These are phyloP conservation scores for Penicillium atrosanguineum DNA, from an alignment of 495 filamentous ascomycete genomes.

Conservation along the genomic window DNA sequence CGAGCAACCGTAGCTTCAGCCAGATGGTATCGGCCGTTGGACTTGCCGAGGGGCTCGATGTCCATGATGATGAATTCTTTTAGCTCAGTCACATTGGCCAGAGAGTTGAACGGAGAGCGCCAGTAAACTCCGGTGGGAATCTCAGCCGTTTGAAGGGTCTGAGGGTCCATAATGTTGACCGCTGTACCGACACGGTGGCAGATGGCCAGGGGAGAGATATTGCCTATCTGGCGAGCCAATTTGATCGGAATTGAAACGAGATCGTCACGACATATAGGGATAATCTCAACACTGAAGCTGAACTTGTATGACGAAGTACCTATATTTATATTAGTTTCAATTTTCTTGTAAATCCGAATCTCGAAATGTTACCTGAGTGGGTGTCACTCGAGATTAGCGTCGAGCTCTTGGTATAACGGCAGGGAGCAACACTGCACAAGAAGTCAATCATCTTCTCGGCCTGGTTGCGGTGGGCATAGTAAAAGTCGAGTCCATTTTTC, in stretches of 20 bases:
- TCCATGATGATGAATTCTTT: conserved; percentile 94
- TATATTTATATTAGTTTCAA: too few relatives aligned
- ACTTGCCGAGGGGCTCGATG: conserved; percentile 73
- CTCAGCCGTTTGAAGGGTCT: conserved; percentile 86
- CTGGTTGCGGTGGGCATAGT: conserved; percentile 81
- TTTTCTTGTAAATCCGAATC: too few relatives aligned
- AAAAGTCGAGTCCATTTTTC: conserved; percentile 93
- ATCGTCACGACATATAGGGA: conserved; percentile 96
- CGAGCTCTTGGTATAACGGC: conserved; percentile 78
- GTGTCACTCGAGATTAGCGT: conserved; percentile 92
- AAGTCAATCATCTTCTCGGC: conserved; percentile 94
- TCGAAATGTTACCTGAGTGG: conserved; percentile 59
- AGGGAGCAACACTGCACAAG: conserved; percentile 67
- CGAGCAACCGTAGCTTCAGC: conserved; percentile 85
- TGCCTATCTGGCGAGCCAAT: conserved; percentile 78
- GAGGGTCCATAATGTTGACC: conserved; percentile 85
- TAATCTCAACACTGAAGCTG: conserved; percentile 77
- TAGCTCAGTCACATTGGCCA: conserved; percentile 82
- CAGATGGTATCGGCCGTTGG: conserved; percentile 77
- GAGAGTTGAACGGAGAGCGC: conserved; percentile 75
- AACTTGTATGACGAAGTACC: conserved; percentile 71
- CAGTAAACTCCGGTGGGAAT: conserved; percentile 79
- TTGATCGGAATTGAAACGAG: conserved; percentile 88
- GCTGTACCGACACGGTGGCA: conserved; percentile 89
- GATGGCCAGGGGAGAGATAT: conserved; percentile 77